phyloP scores from a whole-genome alignment of 306 rosid species.

The Cicer yamashitae region DNA sequence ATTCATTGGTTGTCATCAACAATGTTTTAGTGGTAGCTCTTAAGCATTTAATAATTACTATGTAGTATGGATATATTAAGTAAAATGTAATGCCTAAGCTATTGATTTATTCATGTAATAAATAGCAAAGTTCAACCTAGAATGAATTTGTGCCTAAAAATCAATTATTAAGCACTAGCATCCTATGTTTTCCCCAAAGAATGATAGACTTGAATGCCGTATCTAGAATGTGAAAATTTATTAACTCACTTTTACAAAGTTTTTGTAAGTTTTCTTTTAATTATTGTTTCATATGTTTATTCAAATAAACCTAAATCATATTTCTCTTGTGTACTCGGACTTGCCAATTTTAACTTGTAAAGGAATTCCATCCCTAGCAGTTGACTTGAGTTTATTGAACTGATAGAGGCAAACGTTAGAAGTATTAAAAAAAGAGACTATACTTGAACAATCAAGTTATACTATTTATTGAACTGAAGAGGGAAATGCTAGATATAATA shows the following conservation, averaged over 20 bases:
- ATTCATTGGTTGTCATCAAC: slow-evolving; percentile 34
- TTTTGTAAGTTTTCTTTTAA: slow-evolving; percentile 18
- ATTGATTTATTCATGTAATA: slow-evolving; percentile 15
- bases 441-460: slow-evolving; percentile 32
- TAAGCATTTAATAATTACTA: slow-evolving; percentile 8
- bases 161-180: slow-evolving; percentile 30
- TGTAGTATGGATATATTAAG: slow-evolving; percentile 1
- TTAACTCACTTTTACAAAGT: neutral
- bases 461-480: neutral
- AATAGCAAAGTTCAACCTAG: neutral
- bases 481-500: neutral
- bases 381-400: slow-evolving; percentile 11
- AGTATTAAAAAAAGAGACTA: slow-evolving; percentile 1
- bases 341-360: slow-evolving; percentile 21
- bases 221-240: slow-evolving; percentile 24
- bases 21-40: slow-evolving; percentile 17
- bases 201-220: slow-evolving; percentile 34
- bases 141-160: slow-evolving; percentile 6
- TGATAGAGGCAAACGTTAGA: neutral
- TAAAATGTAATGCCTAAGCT: slow-evolving; percentile 15
- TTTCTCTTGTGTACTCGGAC: slow-evolving; percentile 1
- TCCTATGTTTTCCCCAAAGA: slow-evolving; percentile 17
- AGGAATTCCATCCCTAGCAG: slow-evolving; percentile 18
- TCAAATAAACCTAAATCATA: slow-evolving; percentile 8
- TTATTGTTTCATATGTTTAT: slow-evolving; percentile 31